Evolutionary conservation across 768 basidiomycete species (phyloP).

Genomic region (Butyriboletus loyo): DNA sequence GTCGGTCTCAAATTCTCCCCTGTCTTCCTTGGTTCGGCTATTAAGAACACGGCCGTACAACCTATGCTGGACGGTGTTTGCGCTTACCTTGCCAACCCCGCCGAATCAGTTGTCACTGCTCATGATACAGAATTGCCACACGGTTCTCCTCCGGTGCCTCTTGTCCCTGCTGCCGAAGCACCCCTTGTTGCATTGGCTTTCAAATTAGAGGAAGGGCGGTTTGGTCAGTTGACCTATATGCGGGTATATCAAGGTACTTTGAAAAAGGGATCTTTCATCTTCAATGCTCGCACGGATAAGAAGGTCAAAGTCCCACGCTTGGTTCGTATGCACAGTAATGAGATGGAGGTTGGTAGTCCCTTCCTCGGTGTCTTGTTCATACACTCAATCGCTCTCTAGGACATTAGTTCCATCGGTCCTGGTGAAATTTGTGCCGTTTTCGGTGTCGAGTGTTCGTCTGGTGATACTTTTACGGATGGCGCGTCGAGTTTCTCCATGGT

Average conservation of each 20-base stretch:
- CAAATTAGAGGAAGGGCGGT: slow-evolving; percentile 97
- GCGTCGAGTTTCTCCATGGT: slow-evolving; percentile 92
- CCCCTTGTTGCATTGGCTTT: slow-evolving; percentile 94
- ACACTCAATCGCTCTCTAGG: slow-evolving; percentile 42
- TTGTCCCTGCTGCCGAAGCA: slow-evolving; percentile 79
- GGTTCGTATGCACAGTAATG: slow-evolving; percentile 97
- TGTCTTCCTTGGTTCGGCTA: slow-evolving; percentile 94
- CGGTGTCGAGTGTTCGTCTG: slow-evolving; percentile 96
- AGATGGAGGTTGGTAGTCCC: slow-evolving; percentile 80
- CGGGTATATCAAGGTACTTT: slow-evolving; percentile 94
- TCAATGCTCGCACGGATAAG: slow-evolving; percentile 92
- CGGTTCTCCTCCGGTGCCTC: slow-evolving; percentile 64
- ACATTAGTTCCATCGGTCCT: slow-evolving; percentile 89
- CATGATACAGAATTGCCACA: slow-evolving; percentile 74
- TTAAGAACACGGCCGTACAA: slow-evolving; percentile 96
- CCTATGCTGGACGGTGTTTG: slow-evolving; percentile 93
- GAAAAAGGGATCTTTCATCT: slow-evolving; percentile 82
- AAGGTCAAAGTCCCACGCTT: slow-evolving; percentile 94
- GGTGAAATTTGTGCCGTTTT: slow-evolving; percentile 99
- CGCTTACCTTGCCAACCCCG: slow-evolving; percentile 88
- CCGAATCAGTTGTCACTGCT: slow-evolving; percentile 74
- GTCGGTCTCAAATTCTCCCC: slow-evolving; percentile 89
- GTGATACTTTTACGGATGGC: slow-evolving; percentile 97
- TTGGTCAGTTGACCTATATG: slow-evolving; percentile 98
- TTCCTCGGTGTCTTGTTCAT: not conserved